These are phyloP conservation scores for Pseudocercospora pini-densiflorae DNA, from an alignment of 2,329 filamentous ascomycete genomes.

Conservation along the genomic window DNA sequence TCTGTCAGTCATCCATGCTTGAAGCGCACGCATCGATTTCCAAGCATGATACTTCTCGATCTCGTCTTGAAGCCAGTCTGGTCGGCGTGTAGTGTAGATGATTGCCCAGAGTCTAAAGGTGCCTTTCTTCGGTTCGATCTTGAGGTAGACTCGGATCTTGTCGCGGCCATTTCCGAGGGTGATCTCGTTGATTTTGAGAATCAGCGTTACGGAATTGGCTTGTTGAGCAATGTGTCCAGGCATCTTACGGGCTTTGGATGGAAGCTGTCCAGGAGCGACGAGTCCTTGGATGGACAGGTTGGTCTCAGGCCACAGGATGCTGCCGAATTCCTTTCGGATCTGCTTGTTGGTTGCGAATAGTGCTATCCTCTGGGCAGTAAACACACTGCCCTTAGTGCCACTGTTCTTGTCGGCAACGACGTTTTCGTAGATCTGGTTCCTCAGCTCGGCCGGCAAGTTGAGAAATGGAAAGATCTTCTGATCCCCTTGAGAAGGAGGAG, in stretches of 20 bases:
- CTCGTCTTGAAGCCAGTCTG: background rate
- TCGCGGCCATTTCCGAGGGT: background rate
- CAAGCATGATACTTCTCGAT: background rate
- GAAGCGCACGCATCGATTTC: background rate
- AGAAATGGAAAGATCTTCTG: slow-evolving; percentile 3
- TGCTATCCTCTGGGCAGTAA: background rate
- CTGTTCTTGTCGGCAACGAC: background rate
- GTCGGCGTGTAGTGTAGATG: background rate
- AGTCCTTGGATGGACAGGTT: background rate
- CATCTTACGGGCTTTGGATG: background rate
- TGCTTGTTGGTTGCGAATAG: background rate
- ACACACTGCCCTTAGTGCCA: too few species aligned
- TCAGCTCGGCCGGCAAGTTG: slow-evolving; percentile 3
- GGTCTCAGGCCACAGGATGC: background rate
- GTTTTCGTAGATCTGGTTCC: slow-evolving; percentile 11
- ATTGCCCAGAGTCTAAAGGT: background rate
- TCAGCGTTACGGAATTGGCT: background rate
- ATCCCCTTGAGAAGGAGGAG: too few species aligned
- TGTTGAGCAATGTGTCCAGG: background rate
- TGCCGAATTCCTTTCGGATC: background rate
- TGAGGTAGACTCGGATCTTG: background rate
- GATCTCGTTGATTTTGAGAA: background rate
- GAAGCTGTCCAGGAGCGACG: background rate
- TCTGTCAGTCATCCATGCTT: background rate
- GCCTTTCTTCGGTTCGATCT: background rate